Conservation (phyloP, 1,139 yeast species). For the Hansenula sp. region DNA sequence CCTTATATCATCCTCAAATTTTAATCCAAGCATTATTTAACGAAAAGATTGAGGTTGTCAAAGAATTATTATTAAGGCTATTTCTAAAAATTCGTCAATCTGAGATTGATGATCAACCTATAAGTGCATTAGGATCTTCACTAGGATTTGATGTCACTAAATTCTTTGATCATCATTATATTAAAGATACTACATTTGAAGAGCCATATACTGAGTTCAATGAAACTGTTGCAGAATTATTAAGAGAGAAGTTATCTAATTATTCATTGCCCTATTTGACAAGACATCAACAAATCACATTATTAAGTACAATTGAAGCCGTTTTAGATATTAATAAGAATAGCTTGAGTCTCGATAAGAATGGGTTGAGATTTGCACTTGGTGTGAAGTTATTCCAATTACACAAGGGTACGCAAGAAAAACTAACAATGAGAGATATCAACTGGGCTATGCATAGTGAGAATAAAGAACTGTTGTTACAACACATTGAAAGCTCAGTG, state of each 20-base stretch:
- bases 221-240: constrained; percentile 39
- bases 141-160: constrained; percentile 31
- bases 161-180: constrained; percentile 25
- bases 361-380: constrained; percentile 67
- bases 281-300: constrained; percentile 86
- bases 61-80: constrained; percentile 51
- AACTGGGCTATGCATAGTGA: constrained; percentile 87
- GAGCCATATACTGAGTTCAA: constrained; percentile 43
- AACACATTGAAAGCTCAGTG: constrained; percentile 47
- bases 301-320: constrained; percentile 65
- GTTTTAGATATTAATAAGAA: constrained; percentile 49
- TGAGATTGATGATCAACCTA: constrained; percentile 35
- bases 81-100: constrained; percentile 47
- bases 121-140: constrained; percentile 31
- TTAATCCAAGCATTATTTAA: constrained; percentile 72
- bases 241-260: constrained; percentile 58
- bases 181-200: constrained; percentile 22
- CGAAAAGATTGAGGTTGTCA: constrained; percentile 54
- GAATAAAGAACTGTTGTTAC: constrained; percentile 62
- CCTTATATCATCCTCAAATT: constrained; percentile 88
- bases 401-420: constrained; percentile 42
- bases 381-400: constrained; percentile 69
- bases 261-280: constrained; percentile 75
- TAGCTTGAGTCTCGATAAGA: constrained; percentile 55
- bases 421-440: constrained; percentile 73